Evolutionary conservation across 2,329 filamentous ascomycete genomes (phyloP), one percentile per base, ranked within the genome.

Genomic region (Talaromyces marneffei): DNA sequence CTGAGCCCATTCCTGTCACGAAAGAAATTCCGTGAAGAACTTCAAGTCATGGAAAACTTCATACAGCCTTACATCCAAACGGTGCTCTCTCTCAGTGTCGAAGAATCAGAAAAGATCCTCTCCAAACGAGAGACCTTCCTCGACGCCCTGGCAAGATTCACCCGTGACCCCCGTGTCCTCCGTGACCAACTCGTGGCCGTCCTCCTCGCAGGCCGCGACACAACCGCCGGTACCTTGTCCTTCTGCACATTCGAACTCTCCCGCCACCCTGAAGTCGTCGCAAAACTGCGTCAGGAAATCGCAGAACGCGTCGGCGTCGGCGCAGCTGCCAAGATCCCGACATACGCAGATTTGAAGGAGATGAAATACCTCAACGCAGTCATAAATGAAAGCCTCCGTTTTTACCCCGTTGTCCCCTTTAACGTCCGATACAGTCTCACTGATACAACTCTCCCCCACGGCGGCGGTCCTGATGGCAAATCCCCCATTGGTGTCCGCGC

Each of bases 231-330:
- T 16, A 91, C 90, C 0, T 81, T 97, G 0, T 89, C 87, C 0
- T 96, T 91, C 88, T 81, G 85, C 37, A 81, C 96, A 62, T 95
- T 94, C 74, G 91, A 96, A 74, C 82, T 97, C 1, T 84, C 87
- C 39, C 85, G 86, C 16, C 80, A 89, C 64, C 90, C 90, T 0
- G 77, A 83, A 2, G 80, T 83, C 2, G 82, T 90, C 3, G 71
- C 77, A 57, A 88, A 85, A 70, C 80, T 96, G 16, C 82, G 90
- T 66, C 91, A 91, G 0, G 78, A 84, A 2, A 81, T 85, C 25
- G 75, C 78, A 25, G 91, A 96, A 74, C 91, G 96, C 0, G 83
- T 96, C 4, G 92, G 92, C 1, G 73, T 82, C 6, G 77, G 84
- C 14, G 75, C 81, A 5, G 76, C 80, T 3, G 80, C 79, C 9